Conservation (phyloP, 441 rosid species). For the Capsella rubella region DNA sequence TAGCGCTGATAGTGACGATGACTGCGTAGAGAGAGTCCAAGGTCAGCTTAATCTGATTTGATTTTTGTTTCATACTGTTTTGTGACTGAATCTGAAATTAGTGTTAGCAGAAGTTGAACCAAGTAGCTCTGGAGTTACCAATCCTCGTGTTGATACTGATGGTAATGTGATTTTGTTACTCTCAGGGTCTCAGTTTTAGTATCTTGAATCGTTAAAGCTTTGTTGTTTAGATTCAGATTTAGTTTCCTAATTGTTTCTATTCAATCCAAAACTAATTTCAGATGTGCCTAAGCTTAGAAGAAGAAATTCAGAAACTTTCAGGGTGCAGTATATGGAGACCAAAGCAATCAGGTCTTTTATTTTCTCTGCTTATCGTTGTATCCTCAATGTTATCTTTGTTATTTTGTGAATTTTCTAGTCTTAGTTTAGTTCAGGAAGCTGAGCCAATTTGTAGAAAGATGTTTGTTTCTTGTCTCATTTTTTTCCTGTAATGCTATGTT, state of each 20-base stretch:
- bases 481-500: background rate
- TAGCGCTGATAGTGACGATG: slow-evolving; percentile 75
- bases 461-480: background rate
- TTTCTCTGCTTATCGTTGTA: slow-evolving; percentile 17
- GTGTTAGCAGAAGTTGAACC: slow-evolving; percentile 24
- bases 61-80: background rate
- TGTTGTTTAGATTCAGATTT: background rate
- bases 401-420: background rate
- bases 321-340: slow-evolving; percentile 78
- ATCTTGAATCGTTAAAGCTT: background rate
- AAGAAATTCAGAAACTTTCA: slow-evolving; percentile 82
- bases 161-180: slow-evolving; percentile 20
- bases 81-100: slow-evolving; percentile 13
- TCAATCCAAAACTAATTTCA: slow-evolving; percentile 35
- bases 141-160: slow-evolving; percentile 9
- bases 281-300: slow-evolving; percentile 66
- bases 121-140: slow-evolving; percentile 35
- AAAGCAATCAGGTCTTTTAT: slow-evolving; percentile 75
- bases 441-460: background rate
- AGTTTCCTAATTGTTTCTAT: background rate
- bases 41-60: slow-evolving; percentile 6
- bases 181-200: background rate
- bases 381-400: background rate
- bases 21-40: slow-evolving; percentile 30
- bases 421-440: background rate